Percentiles rank a stretch among this genome's conserved stretches.
Evolutionary conservation across 73 alveolate species (phyloP).

Genomic region (Blepharisma japonicum): DNA sequence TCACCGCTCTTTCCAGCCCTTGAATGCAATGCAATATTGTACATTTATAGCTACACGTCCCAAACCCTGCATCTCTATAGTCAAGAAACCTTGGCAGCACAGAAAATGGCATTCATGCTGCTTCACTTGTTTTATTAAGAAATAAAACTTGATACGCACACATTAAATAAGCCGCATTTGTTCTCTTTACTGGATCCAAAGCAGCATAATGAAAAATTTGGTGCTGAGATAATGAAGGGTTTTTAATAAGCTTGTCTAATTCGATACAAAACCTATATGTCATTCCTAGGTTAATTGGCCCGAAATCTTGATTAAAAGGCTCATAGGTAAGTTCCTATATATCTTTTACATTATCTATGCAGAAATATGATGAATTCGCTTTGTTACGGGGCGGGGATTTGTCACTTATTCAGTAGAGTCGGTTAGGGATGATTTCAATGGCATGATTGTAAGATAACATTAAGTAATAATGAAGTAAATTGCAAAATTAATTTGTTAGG

Average conservation of each 20-base stretch:
- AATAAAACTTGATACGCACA: slow-evolving; percentile 71
- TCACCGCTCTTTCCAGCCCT: slow-evolving; percentile 62
- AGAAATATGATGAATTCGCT: slow-evolving; percentile 84
- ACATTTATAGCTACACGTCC: slow-evolving; percentile 46
- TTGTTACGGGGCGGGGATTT: slow-evolving; percentile 74
- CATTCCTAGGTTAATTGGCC: slow-evolving; percentile 78
- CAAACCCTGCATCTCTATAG: slow-evolving; percentile 51
- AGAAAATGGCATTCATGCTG: slow-evolving; percentile 39
- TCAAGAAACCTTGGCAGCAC: slow-evolving; percentile 32
- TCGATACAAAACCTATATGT: slow-evolving; percentile 64
- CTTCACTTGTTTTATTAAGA: slow-evolving; percentile 63
- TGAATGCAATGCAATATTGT: slow-evolving; percentile 62
- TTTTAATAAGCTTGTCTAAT: slow-evolving; percentile 49
- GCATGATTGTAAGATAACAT: background rate
- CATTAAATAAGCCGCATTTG: slow-evolving; percentile 59
- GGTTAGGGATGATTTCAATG: slow-evolving; percentile 47
- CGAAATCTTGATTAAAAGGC: slow-evolving; percentile 72
- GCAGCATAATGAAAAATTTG: slow-evolving; percentile 38
- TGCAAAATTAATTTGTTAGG: no score
- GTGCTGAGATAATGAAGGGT: slow-evolving; percentile 11
- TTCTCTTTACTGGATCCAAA: slow-evolving; percentile 30
- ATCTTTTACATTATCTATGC: slow-evolving; percentile 72
- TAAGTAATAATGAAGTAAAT: no score
- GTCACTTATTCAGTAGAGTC: slow-evolving; percentile 84
- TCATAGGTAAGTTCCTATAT: slow-evolving; percentile 52